Evolutionary conservation across 2,329 filamentous ascomycete genomes (phyloP).

Genomic region (Xylariaceae sp.): DNA sequence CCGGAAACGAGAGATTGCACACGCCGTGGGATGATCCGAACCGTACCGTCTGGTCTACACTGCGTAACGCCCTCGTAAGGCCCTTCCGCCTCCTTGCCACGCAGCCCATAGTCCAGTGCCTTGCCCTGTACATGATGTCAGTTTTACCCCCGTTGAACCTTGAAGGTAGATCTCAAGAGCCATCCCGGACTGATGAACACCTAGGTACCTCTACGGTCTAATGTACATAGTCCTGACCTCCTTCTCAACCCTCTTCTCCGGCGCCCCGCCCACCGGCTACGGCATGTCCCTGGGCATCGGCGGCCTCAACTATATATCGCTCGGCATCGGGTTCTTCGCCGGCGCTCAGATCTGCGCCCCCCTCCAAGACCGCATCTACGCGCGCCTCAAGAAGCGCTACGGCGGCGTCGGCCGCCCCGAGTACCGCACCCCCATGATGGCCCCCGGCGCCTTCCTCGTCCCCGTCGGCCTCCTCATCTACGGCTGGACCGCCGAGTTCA

Average conservation of each 20-base stretch:
- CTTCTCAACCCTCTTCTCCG: slow-evolving; percentile 42
- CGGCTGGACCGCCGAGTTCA: slow-evolving; percentile 40
- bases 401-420: slow-evolving; percentile 34
- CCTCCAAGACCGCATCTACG: slow-evolving; percentile 31
- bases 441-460: slow-evolving; percentile 35
- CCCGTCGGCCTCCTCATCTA: slow-evolving; percentile 42
- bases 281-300: slow-evolving; percentile 27
- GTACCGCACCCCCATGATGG: slow-evolving; percentile 39
- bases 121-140: slow-evolving; percentile 45
- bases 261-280: slow-evolving; percentile 24
- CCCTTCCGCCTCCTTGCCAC: slow-evolving; percentile 47
- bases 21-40: slow-evolving; percentile 50
- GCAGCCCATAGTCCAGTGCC: slow-evolving; percentile 48
- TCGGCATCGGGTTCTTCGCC: slow-evolving; percentile 31
- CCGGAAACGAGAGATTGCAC: slow-evolving; percentile 44
- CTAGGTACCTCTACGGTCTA: slow-evolving; percentile 51
- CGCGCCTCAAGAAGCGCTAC: slow-evolving; percentile 36
- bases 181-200: too few relatives aligned
- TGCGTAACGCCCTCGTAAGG: slow-evolving; percentile 38
- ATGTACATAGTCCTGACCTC: slow-evolving; percentile 46
- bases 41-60: slow-evolving; percentile 27
- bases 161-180: too few relatives aligned
- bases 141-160: too few relatives aligned
- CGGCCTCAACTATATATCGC: slow-evolving; percentile 34
- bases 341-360: slow-evolving; percentile 29